Evolutionary conservation across 352 stramenopile genomes (phyloP).

Genomic region (Peronospora destructor): DNA sequence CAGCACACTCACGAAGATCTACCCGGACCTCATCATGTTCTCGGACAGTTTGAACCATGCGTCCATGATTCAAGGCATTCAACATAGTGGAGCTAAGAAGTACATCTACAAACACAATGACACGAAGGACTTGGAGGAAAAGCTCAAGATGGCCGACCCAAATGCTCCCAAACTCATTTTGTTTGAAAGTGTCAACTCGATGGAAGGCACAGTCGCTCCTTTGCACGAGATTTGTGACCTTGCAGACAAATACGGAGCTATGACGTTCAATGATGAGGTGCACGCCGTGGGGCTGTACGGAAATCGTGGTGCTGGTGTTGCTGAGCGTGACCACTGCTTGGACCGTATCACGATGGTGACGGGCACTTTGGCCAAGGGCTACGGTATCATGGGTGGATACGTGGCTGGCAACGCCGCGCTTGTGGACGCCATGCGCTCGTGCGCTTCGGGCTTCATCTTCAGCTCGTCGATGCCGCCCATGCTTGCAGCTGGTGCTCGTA

Average conservation of each 20-base stretch:
- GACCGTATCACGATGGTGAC: conserved; percentile 87
- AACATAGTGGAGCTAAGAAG: conserved; percentile 70
- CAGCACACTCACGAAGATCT: conserved; percentile 85
- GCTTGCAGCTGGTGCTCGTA: conserved; percentile 71
- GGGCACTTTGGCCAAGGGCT: conserved; percentile 86
- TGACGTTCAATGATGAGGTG: conserved; percentile 90
- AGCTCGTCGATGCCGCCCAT: conserved; percentile 86
- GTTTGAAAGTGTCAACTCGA: conserved; percentile 85
- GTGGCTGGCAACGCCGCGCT: conserved; percentile 77
- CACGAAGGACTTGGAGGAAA: conserved; percentile 67
- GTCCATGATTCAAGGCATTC: conserved; percentile 84
- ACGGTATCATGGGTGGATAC: conserved; percentile 89
- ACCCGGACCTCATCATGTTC: conserved; percentile 85
- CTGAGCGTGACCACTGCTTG: conserved; percentile 81
- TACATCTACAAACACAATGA: conserved; percentile 86
- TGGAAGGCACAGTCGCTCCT: conserved; percentile 81
- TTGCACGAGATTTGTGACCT: conserved; percentile 82
- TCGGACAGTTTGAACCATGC: conserved; percentile 89
- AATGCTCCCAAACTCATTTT: conserved; percentile 78
- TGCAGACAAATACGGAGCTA: conserved; percentile 87
- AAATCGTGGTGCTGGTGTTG: conserved; percentile 77
- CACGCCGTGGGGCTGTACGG: conserved; percentile 87
- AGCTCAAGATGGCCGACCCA: conserved; percentile 65
- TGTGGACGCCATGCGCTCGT: conserved; percentile 85
- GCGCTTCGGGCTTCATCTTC: conserved; percentile 86